Base-by-base conservation (phyloP, 371 early-diverging fungal genomes). In the Nematocida homosporus region DNA sequence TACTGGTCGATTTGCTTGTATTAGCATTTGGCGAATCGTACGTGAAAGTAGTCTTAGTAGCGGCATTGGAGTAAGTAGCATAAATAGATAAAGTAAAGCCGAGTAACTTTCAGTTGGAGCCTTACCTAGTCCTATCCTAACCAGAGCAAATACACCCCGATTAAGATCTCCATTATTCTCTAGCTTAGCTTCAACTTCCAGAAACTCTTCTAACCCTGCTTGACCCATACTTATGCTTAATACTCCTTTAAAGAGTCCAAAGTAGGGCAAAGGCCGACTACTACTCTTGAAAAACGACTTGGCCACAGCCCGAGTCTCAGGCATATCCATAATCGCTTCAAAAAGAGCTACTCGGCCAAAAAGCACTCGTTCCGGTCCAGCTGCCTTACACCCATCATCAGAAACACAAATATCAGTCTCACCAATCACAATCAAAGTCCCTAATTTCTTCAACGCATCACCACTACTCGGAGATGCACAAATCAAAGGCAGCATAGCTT, bases 371-470 rank as follows among this genome's bases (percentile, higher is more conserved):
- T 61, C 60, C 34, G 60, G 63, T 10, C 75, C 75, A 10, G 47
- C 8, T 16, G 63, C 77, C 50, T 72, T 72, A 64, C 75, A 72
- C 38, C 75, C 75, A 29, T 59, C 75, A 30, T 61, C 63, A 18
- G 75, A 57, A 8, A 59, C 34, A n/a, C 75, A 59, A n/a, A 72
- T 56, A 54, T 72, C 75, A 10, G 44, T 2, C 32, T 72, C 75
- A 38, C 75, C 75, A 3, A 72, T 37, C 10, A 72, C 63, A 25
- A 72, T 53, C 2, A 23, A 18, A 27, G 57, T 18, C n/a, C 55
- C 52, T 4, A 53, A 34, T 10, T n/a, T 34, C 16, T 47, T 2
- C 5, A 61, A 32, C 1, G 60, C 18, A 16, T 25, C 48, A 25
- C 75, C 75, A 8, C 27, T 13, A 8, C 23, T 18, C 35, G n/a